Percentiles rank a stretch among this genome's conserved stretches.
phyloP scores from a whole-genome alignment of 345 rosid species.

The Draba incana region DNA sequence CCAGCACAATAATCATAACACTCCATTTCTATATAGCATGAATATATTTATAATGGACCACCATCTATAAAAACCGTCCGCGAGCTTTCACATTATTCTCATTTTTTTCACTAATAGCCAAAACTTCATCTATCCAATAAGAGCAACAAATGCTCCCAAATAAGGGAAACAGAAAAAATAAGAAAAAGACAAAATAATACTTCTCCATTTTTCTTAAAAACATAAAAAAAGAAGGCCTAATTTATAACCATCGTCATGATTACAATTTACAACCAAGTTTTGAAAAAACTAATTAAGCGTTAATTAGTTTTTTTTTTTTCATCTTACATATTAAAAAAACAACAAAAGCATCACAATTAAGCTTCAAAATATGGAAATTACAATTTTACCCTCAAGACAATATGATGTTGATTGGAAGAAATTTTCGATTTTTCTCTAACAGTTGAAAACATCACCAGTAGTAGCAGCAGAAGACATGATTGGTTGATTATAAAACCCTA shows the following conservation, averaged over 20 bases:
- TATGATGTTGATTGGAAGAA: not conserved
- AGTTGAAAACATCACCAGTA: slow-evolving; percentile 36
- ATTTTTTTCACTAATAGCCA: slow-evolving; percentile 33
- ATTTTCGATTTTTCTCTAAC: not conserved
- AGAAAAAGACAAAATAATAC: slow-evolving; percentile 24
- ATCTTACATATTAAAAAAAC: slow-evolving; percentile 1
- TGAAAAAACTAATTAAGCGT: not conserved
- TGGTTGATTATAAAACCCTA: slow-evolving; percentile 60
- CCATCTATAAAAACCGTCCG: slow-evolving; percentile 23
- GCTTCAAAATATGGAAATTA: not conserved
- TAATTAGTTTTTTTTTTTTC: not conserved
- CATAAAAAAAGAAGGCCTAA: too few species aligned
- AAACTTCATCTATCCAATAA: slow-evolving; percentile 29
- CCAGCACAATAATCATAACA: slow-evolving; percentile 26
- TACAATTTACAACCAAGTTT: not conserved
- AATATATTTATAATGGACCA: slow-evolving; percentile 21
- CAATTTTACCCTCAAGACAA: slow-evolving; percentile 21
- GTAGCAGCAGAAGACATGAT: slow-evolving; percentile 60
- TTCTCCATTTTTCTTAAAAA: not conserved
- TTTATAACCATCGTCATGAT: slow-evolving; percentile 24
- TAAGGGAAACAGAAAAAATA: slow-evolving; percentile 25
- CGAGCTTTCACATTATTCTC: slow-evolving; percentile 41
- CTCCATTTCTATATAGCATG: slow-evolving; percentile 19
- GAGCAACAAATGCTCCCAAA: slow-evolving; percentile 22
- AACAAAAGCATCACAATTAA: slow-evolving; percentile 10